Base-by-base conservation (phyloP, 148 eudicot species). In the Vaccinium macrocarpon region DNA sequence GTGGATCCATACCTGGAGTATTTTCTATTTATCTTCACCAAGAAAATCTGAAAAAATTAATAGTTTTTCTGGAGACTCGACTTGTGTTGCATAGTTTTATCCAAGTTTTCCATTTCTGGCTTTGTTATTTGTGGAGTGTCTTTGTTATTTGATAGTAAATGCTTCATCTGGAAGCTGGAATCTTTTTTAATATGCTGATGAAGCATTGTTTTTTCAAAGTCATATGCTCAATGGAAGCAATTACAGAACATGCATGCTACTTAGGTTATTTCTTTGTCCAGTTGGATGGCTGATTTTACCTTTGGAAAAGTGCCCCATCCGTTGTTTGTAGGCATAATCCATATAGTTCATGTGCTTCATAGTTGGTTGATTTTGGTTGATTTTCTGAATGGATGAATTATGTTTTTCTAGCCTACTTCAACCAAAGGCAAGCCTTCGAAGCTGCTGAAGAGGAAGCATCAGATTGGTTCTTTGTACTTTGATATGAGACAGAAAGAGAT, bases 401-500 rank as follows among this genome's bases (percentile, higher is more conserved):
- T 38, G 48, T 6, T 48, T 18, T 74, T 87, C 81, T 82, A 96
- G 99, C 94, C 99, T 74, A 92, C 88, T 71, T 89, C 99, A 46
- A 81, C 93, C 11, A 90, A 93, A 85, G 95, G 95, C 64, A 94
- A 93, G 88, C 98, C 98, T 55, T 38, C 94, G 3, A 96, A 96
- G 91, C 86, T 94, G 92, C 95, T 91, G 79, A 96, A 96, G 88
- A 91, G 99, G 87, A 96, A 94, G 90, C 98, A 96, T 90, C 99
- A 94, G 84, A 96, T 96, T 74, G 93, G 98, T 49, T 81, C 98
- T 1, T 88, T 96, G 79, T 93, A 89, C 88, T 93, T 88, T 12
- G 99, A 96, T 83, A 88, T 96, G 97, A 93, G 16, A 85, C 93
- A 93, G 88, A 96, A 90, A 87, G 98, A 94, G 83, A 89, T 84